Evolutionary conservation across 345 rosid species (phyloP), one percentile per base, ranked within the genome.

Genomic region (Eucalyptus tenuipes): DNA sequence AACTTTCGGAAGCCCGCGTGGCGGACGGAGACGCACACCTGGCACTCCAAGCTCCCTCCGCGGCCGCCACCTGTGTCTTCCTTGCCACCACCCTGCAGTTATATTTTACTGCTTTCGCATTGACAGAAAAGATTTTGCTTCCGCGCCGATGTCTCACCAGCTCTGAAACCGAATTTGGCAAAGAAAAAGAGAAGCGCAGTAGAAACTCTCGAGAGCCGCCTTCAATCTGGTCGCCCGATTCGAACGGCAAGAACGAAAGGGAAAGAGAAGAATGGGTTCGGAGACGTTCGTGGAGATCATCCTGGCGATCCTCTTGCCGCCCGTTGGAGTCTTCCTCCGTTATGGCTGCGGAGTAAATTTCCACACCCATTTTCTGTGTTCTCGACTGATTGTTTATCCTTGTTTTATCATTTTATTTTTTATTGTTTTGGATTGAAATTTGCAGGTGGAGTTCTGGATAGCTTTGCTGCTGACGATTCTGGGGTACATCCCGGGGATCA

Each of bases 371-470:
- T 84, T 84, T 55, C 59, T 87, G 12, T 48, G 44, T 29, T 79
- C 13, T n/a, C 29, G 18, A 27, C 48, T 64, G 22, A 17, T 49
- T 48, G 8, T 27, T 66, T 66, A 7, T 18, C 25, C 49, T 37
- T 9, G 48, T 49, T 7, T 75, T 44, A 61, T 53, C 20, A 49
- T 29, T 29, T 68, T 59, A 50, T 31, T 84, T 49, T 49, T 89
- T 17, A 25, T 86, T 86, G 5, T 9, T 33, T 9, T 33, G 44
- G 44, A 37, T 18, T 5, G 3, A 11, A 10, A 71, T 71, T 88
- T 93, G 93, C 95, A 96, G 99, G 92, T 95, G 88, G 99, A 97
- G 91, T 97, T 97, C 89, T 97, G 98, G 99, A 96, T 96, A 91
- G 91, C 90, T 90, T 90, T 97, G 92, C 50, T 97, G 94, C 94